Conservation (phyloP, 2,329 filamentous ascomycete genomes). For the Gyromitra esculenta region DNA sequence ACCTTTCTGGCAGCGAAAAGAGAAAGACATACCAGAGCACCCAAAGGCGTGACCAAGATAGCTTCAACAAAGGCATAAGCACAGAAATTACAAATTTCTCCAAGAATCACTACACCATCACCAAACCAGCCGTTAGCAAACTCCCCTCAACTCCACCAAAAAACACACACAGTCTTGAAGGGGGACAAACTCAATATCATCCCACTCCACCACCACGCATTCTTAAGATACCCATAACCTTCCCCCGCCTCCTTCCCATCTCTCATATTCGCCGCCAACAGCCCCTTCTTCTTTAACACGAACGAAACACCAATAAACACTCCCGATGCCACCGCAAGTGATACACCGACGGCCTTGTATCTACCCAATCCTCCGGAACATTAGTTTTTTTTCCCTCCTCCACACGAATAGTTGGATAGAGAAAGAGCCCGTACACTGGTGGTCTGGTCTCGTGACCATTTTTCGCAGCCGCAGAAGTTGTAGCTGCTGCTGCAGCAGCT, state of each 20-base stretch:
- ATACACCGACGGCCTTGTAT: constrained; percentile 88
- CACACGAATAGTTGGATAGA: not conserved
- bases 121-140: constrained; percentile 26
- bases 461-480: constrained; percentile 33
- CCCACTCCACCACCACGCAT: constrained; percentile 91
- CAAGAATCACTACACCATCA: constrained; percentile 74
- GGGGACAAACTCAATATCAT: constrained; percentile 77
- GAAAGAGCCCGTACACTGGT: constrained; percentile 46
- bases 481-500: constrained; percentile 22
- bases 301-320: constrained; percentile 94
- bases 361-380: constrained; percentile 40
- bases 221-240: constrained; percentile 97
- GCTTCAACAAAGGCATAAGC: constrained; percentile 97
- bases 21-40: constrained; percentile 68
- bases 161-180: not conserved
- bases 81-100: constrained; percentile 96
- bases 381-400: constrained; percentile 20
- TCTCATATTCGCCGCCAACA: constrained; percentile 92
- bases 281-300: constrained; percentile 90
- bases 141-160: not conserved
- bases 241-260: constrained; percentile 96
- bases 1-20: not conserved
- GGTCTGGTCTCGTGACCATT: constrained; percentile 45
- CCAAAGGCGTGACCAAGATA: constrained; percentile 91
- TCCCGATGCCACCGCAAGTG: constrained; percentile 85